These are phyloP conservation scores for Eucommia ulmoides DNA, from an alignment of 257 asterid species.

Conservation along the genomic window DNA sequence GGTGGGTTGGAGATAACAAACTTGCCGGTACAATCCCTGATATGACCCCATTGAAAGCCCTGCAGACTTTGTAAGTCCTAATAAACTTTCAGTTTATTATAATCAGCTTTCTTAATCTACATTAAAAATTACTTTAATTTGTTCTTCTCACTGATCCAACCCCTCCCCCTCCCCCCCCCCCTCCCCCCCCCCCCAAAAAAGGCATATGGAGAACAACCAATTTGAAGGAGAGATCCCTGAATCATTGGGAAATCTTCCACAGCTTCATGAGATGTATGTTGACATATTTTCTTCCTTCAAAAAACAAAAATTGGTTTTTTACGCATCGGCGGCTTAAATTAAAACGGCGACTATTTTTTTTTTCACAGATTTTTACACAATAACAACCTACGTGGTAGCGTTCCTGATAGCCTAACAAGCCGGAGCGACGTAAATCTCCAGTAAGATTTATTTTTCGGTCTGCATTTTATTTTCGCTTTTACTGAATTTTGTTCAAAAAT, in stretches of 20 bases:
- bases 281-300: conserved; percentile 25
- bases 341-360: not conserved
- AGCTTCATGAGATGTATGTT: conserved; percentile 54
- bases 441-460: conserved; percentile 17
- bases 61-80: conserved; percentile 54
- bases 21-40: conserved; percentile 62
- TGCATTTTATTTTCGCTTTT: not conserved
- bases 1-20: conserved; percentile 71
- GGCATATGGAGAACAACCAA: conserved; percentile 76
- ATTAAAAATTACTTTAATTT: not conserved
- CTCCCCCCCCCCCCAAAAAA: conserved; percentile 11
- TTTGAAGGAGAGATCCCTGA: conserved; percentile 56
- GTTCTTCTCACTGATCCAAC: not conserved
- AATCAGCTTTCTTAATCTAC: not conserved
- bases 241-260: conserved; percentile 41
- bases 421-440: conserved; percentile 25
- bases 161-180: not conserved
- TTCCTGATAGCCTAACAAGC: conserved; percentile 35
- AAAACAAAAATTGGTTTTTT: not conserved
- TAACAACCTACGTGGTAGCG: conserved; percentile 38
- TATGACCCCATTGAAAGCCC: conserved; percentile 35
- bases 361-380: conserved; percentile 52
- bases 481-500: not conserved
- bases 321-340: not conserved
- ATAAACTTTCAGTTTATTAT: not conserved